phyloP scores from a whole-genome alignment of 208 protist species.

The Leishmania mexicana region DNA sequence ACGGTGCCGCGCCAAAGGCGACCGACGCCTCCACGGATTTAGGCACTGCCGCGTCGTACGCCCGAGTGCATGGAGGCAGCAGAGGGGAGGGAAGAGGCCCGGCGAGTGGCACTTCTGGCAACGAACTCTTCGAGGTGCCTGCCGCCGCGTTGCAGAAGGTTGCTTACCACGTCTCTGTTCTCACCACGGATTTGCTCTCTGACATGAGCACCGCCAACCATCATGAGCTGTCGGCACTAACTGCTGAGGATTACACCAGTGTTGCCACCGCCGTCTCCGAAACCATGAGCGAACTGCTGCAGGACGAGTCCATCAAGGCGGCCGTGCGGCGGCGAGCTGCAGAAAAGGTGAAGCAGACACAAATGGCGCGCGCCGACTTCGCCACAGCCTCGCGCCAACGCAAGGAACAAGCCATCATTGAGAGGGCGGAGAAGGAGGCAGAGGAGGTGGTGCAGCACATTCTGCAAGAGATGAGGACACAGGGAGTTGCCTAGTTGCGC shows the following conservation, averaged over 20 bases:
- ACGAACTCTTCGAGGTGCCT: slow-evolving; percentile 40
- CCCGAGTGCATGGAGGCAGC: background rate
- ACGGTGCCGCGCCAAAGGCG: background rate
- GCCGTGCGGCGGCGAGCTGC: slow-evolving; percentile 68
- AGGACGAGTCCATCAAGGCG: slow-evolving; percentile 56
- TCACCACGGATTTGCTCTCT: slow-evolving; percentile 50
- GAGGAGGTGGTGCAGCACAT: slow-evolving; percentile 76
- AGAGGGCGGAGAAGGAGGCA: slow-evolving; percentile 72
- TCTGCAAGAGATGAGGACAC: slow-evolving; percentile 69
- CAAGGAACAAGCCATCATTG: slow-evolving; percentile 65
- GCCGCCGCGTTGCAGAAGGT: slow-evolving; percentile 37
- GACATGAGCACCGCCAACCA: slow-evolving; percentile 5
- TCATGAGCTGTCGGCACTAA: slow-evolving; percentile 11
- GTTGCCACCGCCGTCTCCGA: slow-evolving; percentile 47
- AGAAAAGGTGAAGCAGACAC: slow-evolving; percentile 42
- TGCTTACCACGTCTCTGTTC: slow-evolving; percentile 55
- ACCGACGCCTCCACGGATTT: background rate
- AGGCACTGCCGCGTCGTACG: background rate
- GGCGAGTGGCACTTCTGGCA: background rate
- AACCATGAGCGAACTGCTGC: slow-evolving; percentile 66
- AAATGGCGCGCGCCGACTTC: slow-evolving; percentile 27
- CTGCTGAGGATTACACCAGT: slow-evolving; percentile 43
- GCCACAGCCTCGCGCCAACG: slow-evolving; percentile 29
- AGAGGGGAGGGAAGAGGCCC: background rate
- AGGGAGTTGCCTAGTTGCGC: slow-evolving; percentile 15